Base-by-base conservation (phyloP, 768 basidiomycete species). In the Trametes maxima region DNA sequence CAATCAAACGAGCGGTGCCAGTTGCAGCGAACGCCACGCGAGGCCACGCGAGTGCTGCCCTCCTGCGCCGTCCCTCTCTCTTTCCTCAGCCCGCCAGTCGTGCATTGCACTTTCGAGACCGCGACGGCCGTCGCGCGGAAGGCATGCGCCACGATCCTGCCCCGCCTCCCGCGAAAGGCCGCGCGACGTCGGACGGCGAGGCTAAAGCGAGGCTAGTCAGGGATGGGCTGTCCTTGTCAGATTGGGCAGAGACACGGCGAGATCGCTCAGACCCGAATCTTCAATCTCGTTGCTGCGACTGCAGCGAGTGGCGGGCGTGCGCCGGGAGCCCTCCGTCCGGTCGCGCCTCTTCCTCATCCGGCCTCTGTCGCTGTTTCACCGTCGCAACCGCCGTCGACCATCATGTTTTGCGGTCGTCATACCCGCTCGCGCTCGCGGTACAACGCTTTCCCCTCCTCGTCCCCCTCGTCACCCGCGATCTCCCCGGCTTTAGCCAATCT, bases 381-480 rank as follows among this genome's bases (percentile, higher is more conserved):
- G 47, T 58, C 57, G 57, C 57, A 50, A 50, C 57, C 48, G 57
- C 57, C 57, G 33, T 19, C 22, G 17, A 48, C 44, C 57, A 58
- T 58, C 57, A 58, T 40, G 57, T 58, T 58, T 58, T 58, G 57
- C 57, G 56, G 57, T 58, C 57, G 57, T 44, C 57, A 58, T 58
- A 43, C 45, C 47, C 57, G 40, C 44, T 43, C 40, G 33, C 17
- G 48, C 11, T 48, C 13, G 25, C 48, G 57, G 57, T 48, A 50
- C 43, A 50, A 40, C 44, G 57, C 51, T 58, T 50, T 58, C 46
- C 24, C 24, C 45, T 22, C 43, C 3, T 25, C 7, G 39, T 19
- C 42, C 43, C 17, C 28, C 8, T 8, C 28, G 28, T 33, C 28
- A 33, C 28, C 28, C 28, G 28, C 28, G 24, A 57, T 58, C 39